A percentile compares a stretch with the other conserved stretches of the same genome.
Conservation (phyloP, 768 basidiomycete genomes). For the Fistulinella prunicolor region DNA sequence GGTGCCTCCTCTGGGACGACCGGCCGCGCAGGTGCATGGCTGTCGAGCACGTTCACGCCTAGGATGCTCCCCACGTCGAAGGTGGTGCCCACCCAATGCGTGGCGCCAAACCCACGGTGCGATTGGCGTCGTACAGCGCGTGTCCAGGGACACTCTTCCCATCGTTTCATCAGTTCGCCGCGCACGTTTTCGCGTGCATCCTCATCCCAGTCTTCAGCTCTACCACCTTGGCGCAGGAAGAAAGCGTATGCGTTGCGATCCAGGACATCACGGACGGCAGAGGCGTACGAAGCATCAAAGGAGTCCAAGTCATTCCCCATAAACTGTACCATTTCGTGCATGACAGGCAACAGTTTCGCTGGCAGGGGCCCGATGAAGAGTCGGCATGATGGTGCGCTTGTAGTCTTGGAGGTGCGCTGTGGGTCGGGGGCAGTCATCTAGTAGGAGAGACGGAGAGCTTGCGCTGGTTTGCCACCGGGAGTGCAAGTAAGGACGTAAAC, state of each 20-base stretch:
- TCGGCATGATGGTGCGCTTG: constrained; percentile 33
- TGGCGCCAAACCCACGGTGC: constrained; percentile 8
- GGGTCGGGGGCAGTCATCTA: constrained; percentile 10
- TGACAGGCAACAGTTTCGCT: constrained; percentile 48
- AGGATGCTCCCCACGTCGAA: constrained; percentile 79
- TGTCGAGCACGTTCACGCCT: constrained; percentile 58
- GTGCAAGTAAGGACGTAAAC: neutral
- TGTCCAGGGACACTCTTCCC: constrained; percentile 71
- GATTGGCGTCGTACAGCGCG: constrained; percentile 35
- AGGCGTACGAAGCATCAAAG: constrained; percentile 35
- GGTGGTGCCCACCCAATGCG: constrained; percentile 66
- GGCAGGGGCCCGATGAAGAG: constrained; percentile 79
- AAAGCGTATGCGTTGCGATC: constrained; percentile 60
- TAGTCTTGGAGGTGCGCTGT: neutral
- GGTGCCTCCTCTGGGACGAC: neutral
- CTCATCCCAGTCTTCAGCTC: constrained; percentile 64
- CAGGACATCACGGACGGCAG: constrained; percentile 37
- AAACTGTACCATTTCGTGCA: constrained; percentile 29
- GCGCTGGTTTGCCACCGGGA: neutral
- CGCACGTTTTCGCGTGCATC: constrained; percentile 46
- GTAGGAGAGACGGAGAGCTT: neutral
- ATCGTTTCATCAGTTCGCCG: constrained; percentile 56
- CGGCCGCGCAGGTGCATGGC: constrained; percentile 7
- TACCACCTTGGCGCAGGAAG: constrained; percentile 64
- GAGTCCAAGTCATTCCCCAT: constrained; percentile 31